A percentile compares a stretch with the other conserved stretches of the same genome.
Evolutionary conservation across 2,329 filamentous ascomycete species (phyloP).

Genomic region (Ceratocystiopsis sp.): DNA sequence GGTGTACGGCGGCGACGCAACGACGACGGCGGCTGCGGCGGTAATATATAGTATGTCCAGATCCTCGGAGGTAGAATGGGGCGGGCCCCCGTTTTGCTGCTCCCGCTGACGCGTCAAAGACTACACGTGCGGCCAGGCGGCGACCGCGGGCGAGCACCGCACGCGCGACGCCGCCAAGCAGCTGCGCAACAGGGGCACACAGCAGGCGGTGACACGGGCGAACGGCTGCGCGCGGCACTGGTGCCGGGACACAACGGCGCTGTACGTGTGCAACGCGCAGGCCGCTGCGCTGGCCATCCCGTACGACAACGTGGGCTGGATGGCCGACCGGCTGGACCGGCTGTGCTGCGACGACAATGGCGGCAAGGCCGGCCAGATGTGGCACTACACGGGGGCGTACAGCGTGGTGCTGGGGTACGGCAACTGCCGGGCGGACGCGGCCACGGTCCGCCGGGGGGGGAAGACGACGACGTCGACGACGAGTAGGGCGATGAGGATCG

Average conservation of each 20-base stretch:
- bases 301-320: slow-evolving; percentile 6
- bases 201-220: not conserved
- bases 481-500: too few relatives aligned
- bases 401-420: slow-evolving; percentile 6
- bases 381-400: slow-evolving; percentile 3
- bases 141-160: slow-evolving; percentile 1
- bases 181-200: slow-evolving; percentile 2
- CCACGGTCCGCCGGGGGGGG: too few relatives aligned
- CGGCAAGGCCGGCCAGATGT: slow-evolving; percentile 5
- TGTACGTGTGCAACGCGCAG: slow-evolving; percentile 7
- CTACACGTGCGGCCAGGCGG: slow-evolving; percentile 4
- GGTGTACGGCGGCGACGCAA: slow-evolving; percentile 1
- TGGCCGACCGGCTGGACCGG: slow-evolving; percentile 4
- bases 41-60: too few relatives aligned
- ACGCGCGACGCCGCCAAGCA: not conserved
- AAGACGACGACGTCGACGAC: too few relatives aligned
- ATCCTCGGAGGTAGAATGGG: too few relatives aligned
- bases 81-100: not conserved
- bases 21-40: not conserved
- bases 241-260: slow-evolving; percentile 6
- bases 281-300: slow-evolving; percentile 2
- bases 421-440: slow-evolving; percentile 2
- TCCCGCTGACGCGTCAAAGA: not conserved
- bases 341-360: slow-evolving; percentile 5
- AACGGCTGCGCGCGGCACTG: slow-evolving; percentile 3